Conservation (phyloP, 805 yeast species). For the Lipomyces chichibuensis region DNA sequence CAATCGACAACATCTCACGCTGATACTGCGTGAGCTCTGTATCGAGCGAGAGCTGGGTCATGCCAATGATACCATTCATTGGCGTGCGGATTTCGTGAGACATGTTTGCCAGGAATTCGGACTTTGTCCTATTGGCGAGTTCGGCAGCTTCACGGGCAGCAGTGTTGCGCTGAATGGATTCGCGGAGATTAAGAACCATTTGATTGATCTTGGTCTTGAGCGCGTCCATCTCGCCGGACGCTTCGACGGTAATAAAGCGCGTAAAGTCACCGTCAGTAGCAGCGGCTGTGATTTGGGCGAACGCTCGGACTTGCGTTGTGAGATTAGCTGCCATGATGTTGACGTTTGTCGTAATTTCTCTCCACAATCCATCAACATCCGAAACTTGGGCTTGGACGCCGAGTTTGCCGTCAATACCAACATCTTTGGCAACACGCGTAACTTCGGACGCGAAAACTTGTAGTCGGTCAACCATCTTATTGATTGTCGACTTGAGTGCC, state of each 20-base stretch:
- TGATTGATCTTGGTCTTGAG: constrained; percentile 63
- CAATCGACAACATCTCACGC: constrained; percentile 87
- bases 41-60: constrained; percentile 86
- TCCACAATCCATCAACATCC: constrained; percentile 91
- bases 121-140: constrained; percentile 83
- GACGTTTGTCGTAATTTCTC: constrained; percentile 86
- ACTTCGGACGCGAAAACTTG: constrained; percentile 88
- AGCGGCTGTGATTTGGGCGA: constrained; percentile 91
- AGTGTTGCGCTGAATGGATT: constrained; percentile 86
- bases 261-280: constrained; percentile 95
- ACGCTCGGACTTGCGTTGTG: constrained; percentile 89
- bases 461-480: constrained; percentile 89
- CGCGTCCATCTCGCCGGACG: constrained; percentile 82
- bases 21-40: constrained; percentile 89
- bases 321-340: constrained; percentile 93
- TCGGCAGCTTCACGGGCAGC: constrained; percentile 96
- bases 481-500: constrained; percentile 82
- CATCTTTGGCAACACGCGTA: constrained; percentile 87
- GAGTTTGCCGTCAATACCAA: constrained; percentile 88
- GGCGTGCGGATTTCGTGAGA: constrained; percentile 90
- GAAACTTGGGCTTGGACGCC: constrained; percentile 91
- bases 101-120: constrained; percentile 87
- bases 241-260: constrained; percentile 86
- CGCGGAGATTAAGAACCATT: constrained; percentile 84
- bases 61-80: constrained; percentile 89